phyloP scores from a whole-genome alignment of 176 grass and related monocot genomes.

The Thinopyrum elongatum region DNA sequence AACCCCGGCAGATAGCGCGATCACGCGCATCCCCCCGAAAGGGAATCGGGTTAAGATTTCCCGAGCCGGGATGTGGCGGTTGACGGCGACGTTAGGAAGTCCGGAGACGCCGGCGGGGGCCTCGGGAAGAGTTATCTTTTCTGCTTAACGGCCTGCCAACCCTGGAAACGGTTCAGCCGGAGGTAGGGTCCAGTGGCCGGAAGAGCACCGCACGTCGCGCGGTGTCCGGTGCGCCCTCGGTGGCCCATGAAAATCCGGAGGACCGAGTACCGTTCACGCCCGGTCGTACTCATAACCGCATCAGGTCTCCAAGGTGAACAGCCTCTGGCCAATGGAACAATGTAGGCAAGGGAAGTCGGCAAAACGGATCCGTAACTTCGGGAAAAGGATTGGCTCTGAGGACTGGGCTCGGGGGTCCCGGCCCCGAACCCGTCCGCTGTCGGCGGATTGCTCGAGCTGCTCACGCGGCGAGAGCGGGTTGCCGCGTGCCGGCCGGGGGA shows the following conservation, averaged over 20 bases:
- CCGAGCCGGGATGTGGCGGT: conserved; percentile 53
- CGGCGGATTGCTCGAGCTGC: conserved; percentile 20
- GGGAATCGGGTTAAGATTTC: conserved; percentile 43
- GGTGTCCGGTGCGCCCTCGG: conserved; percentile 51
- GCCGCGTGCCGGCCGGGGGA: conserved; percentile 15
- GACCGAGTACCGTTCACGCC: conserved; percentile 27
- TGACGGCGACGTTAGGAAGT: conserved; percentile 58
- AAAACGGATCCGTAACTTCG: conserved; percentile 77
- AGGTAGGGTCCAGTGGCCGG: conserved; percentile 67
- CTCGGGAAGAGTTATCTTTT: conserved; percentile 64
- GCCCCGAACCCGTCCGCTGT: conserved; percentile 5
- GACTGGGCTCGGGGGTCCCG: conserved; percentile 61
- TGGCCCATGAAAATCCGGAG: conserved; percentile 58
- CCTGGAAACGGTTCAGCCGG: conserved; percentile 64
- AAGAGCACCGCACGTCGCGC: conserved; percentile 63
- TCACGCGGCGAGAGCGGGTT: conserved; percentile 16
- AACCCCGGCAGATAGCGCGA: conserved; percentile 51
- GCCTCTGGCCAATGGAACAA: background rate
- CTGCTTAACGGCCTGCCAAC: conserved; percentile 63
- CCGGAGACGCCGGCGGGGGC: conserved; percentile 56
- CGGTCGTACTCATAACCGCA: conserved; percentile 61
- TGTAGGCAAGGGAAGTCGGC: conserved; percentile 62
- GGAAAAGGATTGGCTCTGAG: conserved; percentile 79
- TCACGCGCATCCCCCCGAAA: no score
- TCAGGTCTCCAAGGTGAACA: conserved; percentile 82